phyloP scores from a whole-genome alignment of 2,329 filamentous ascomycete species.

The Calonectria pseudoreteaudii region DNA sequence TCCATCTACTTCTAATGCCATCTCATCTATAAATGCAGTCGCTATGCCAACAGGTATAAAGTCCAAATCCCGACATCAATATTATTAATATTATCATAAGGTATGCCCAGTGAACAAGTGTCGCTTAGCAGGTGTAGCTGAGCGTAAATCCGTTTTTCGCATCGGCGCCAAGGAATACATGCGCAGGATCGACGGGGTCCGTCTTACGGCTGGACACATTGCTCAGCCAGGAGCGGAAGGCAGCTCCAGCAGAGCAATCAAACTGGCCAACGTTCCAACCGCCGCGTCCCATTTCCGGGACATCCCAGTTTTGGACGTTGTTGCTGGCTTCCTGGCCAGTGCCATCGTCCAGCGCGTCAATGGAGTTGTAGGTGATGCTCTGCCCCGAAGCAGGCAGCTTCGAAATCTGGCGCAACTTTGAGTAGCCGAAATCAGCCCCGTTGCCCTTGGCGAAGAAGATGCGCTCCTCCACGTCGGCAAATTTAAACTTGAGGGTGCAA shows the following conservation, averaged over 20 bases:
- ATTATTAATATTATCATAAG: not conserved
- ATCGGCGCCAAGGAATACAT: not conserved
- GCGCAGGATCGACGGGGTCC: not conserved
- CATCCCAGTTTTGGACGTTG: constrained; percentile 1
- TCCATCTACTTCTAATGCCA: not conserved
- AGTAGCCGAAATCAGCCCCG: not conserved
- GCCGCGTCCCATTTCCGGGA: not conserved
- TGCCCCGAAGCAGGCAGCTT: not conserved
- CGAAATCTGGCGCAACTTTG: not conserved
- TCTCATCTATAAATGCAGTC: not conserved
- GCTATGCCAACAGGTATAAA: not conserved
- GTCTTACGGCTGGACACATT: not conserved
- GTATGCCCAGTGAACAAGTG: not conserved
- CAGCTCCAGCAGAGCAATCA: not conserved
- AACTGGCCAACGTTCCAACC: not conserved
- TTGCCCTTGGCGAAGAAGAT: not conserved
- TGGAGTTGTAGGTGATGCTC: not conserved
- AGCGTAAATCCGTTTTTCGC: not conserved
- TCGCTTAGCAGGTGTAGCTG: not conserved
- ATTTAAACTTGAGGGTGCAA: not conserved
- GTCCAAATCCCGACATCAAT: not conserved
- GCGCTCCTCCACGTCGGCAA: constrained; percentile 1
- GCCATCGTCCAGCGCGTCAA: not conserved
- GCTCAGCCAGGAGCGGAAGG: not conserved
- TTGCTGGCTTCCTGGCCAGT: not conserved